Percentiles rank a stretch among this genome's conserved stretches.
These are phyloP conservation scores for Phytophthora chlamydospora DNA, from an alignment of 352 stramenopile species.

Conservation along the genomic window DNA sequence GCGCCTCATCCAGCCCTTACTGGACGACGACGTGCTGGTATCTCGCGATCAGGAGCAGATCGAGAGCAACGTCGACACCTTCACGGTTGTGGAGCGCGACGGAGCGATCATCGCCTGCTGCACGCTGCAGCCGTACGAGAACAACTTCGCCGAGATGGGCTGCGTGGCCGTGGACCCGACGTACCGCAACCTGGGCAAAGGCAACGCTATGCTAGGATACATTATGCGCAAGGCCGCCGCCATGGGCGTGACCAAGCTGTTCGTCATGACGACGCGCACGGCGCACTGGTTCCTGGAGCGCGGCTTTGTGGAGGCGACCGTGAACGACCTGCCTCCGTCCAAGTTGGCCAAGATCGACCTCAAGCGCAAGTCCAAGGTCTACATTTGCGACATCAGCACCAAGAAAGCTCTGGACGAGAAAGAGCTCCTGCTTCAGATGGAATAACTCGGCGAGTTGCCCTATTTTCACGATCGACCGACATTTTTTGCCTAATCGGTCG, in stretches of 20 bases:
- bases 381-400: conserved; percentile 90
- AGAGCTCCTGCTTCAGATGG: conserved; percentile 77
- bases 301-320: conserved; percentile 91
- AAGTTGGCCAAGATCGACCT: conserved; percentile 83
- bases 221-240: conserved; percentile 88
- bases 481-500: conserved; percentile 36
- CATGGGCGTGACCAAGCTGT: conserved; percentile 91
- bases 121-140: conserved; percentile 89
- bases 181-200: conserved; percentile 88
- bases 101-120: conserved; percentile 90
- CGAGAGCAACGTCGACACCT: conserved; percentile 89
- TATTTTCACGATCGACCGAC: conserved; percentile 33
- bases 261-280: conserved; percentile 98
- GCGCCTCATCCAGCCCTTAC: conserved; percentile 87
- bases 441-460: conserved; percentile 26
- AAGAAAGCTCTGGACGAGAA: conserved; percentile 86
- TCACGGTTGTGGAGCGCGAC: conserved; percentile 89
- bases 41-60: conserved; percentile 90
- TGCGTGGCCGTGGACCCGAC: conserved; percentile 90
- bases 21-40: conserved; percentile 89
- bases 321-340: conserved; percentile 87
- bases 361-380: conserved; percentile 88
- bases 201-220: conserved; percentile 92
- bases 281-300: conserved; percentile 99
- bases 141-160: conserved; percentile 91